Evolutionary conservation across 192 early-diverging fungal species (phyloP), one percentile per base, ranked within the genome.

Genomic region (Geranomyces michiganensis): DNA sequence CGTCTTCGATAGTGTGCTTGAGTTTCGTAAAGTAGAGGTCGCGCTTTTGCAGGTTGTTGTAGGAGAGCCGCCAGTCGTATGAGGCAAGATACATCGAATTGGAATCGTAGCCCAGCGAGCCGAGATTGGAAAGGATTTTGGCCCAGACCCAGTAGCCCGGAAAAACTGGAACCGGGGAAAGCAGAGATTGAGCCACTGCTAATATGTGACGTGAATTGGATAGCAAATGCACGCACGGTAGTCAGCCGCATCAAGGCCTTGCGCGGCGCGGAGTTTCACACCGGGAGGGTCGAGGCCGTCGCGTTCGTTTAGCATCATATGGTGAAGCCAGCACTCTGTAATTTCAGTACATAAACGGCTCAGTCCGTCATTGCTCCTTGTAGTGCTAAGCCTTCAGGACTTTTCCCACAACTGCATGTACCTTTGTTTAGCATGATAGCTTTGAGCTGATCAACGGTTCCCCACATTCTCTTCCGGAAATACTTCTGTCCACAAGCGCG

Each of bases 61-160:
- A 90, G 0, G 90, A 86, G 51, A 97, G 74, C 36, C 95, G 85
- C 94, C 94, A 96, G 83, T 96, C 93, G 72, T 96, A 96, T 0
- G 91, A 77, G 0, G 93, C 93, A 47, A 96, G 76, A 30, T 90
- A 78, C 94, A 96, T 94, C 67, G 90, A 93, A 70, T 89, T 92
- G 80, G 78, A 88, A 76, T 96, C 94, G 78, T 94, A 94, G 29
- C 94, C 94, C 12, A 88, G 81, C 0, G 88, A 90, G 0, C 92
- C 92, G 48, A 96, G 68, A 74, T 95, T 96, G 64, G 91, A 84
- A 63, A 93, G 92, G 4, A 81, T 32, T 46, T 56, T 70, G 8
- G 80, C 93, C 92, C 91, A 93, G 22, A 96, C 91, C 94, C 93
- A 96, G 73, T 92, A 41, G 3, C 36, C 36, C 3, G 36, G 36